phyloP scores from a whole-genome alignment of 306 rosid genomes.

The Mimosa bimucronata region DNA sequence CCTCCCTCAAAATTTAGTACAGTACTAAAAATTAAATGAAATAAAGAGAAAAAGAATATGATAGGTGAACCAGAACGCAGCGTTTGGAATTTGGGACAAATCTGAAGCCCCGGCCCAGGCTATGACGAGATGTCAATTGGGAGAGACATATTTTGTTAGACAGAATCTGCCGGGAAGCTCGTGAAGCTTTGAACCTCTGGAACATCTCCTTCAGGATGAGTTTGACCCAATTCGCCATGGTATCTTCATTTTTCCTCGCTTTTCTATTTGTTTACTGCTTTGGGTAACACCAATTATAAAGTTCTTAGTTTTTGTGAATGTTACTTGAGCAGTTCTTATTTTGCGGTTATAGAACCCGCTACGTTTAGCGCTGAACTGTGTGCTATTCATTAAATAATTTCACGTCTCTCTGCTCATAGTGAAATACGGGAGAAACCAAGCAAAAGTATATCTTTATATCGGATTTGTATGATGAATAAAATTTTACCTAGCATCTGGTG shows the following conservation, averaged over 20 bases:
- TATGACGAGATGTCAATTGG: not conserved
- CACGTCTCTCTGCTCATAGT: not conserved
- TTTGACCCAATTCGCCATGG: slow-evolving; percentile 93
- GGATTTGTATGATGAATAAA: not conserved
- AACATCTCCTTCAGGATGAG: slow-evolving; percentile 47
- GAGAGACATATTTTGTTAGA: not conserved
- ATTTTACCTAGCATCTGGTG: not conserved
- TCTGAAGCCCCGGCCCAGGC: not conserved
- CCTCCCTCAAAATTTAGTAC: no score
- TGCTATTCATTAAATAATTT: slow-evolving; percentile 14
- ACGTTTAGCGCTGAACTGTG: slow-evolving; percentile 13
- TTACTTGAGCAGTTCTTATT: not conserved
- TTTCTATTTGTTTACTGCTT: slow-evolving; percentile 24
- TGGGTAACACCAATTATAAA: slow-evolving; percentile 11
- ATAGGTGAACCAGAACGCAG: slow-evolving; percentile 1
- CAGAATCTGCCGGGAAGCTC: slow-evolving; percentile 29
- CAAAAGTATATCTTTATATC: not conserved
- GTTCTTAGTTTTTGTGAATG: slow-evolving; percentile 1
- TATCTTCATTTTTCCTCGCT: slow-evolving; percentile 21
- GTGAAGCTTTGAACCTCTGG: slow-evolving; percentile 20
- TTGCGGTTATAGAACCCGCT: slow-evolving; percentile 10
- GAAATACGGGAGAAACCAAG: not conserved
- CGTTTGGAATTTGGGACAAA: not conserved
- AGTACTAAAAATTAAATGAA: no score
- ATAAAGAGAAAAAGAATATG: not conserved